Base-by-base conservation (phyloP, 768 basidiomycete species). In the Hericium erinaceus region DNA sequence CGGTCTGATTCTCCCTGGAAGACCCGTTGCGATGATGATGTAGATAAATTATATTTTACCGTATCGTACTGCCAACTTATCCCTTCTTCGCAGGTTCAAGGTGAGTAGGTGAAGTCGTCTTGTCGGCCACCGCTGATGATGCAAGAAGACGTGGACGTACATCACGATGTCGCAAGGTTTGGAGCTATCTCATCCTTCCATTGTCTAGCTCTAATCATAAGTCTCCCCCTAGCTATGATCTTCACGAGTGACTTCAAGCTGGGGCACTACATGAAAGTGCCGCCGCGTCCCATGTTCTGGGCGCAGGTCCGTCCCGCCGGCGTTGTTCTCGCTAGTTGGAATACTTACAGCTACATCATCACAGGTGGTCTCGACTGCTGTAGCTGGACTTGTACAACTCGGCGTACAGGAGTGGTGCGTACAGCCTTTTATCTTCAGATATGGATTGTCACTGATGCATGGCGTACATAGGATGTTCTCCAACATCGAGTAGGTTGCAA, bases 11-110 rank as follows among this genome's bases (percentile, higher is more conserved):
- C 68, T 77, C 33, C 77, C 77, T 62, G 86, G 87, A 9, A 78
- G 78, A 56, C 84, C 87, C 3, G 78, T 87, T 57, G 87, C 87
- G 1, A 84, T 86, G 80, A 84, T 87, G 84, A 80, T 87, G 80
- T 85, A 81, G 74, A 83, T 82, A 73, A 24, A 7, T 28, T 40
- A n/a, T 48, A 15, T 16, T 39, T 26, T 39, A 48, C 13, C 4
- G 2, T 26, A 8, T 44, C 13, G 16, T 40, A 33, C 33, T n/a
- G 4, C 12, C n/a, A 49, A 15, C 26, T 24, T 39, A 8, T 20
- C 7, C 20, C 33, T 48, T 37, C 10, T 62, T 9, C 12, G 37
- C 41, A 55, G 51, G 41, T 66, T 59, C 55, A 59, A 59, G 55
- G 58, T 59, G 39, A 26, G 22, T 38, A 33, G 22, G 18, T 18